Conservation (phyloP, 169 alveolate species). For the Miamiensis avidus region DNA sequence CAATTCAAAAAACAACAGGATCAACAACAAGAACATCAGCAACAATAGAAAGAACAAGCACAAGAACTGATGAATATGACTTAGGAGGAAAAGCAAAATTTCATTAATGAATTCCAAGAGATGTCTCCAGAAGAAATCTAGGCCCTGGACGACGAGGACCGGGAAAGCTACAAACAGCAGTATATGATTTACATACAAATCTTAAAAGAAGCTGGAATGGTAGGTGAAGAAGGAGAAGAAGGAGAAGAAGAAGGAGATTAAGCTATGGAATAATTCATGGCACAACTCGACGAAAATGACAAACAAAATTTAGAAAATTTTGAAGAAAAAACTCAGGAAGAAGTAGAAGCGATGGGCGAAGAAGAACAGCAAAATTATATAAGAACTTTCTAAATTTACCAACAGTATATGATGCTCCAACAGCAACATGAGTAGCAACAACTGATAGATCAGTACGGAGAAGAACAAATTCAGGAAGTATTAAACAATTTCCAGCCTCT, state of each 20-base stretch:
- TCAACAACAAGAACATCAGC: neutral
- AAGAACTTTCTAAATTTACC: too few relatives aligned
- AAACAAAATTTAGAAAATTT: too few relatives aligned
- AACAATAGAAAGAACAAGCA: neutral
- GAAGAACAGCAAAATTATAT: too few relatives aligned
- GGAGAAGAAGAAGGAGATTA: neutral
- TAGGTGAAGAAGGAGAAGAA: neutral
- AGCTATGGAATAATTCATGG: neutral
- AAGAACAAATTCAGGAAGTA: neutral
- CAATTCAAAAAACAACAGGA: neutral
- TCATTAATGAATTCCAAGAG: neutral
- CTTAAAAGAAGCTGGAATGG: neutral
- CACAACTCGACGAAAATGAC: too few relatives aligned
- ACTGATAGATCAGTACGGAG: neutral
- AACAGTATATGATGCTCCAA: too few relatives aligned
- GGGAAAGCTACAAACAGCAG: neutral
- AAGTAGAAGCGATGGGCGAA: neutral
- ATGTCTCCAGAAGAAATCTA: too few relatives aligned
- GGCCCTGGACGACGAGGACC: neutral
- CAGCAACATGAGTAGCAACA: too few relatives aligned
- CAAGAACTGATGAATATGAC: neutral
- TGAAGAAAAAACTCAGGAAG: neutral
- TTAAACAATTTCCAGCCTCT: neutral
- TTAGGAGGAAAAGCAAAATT: neutral
- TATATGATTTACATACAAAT: too few relatives aligned